Base-by-base conservation (phyloP, 2,329 filamentous ascomycete species). In the Dendrostoma leiphaemia region DNA sequence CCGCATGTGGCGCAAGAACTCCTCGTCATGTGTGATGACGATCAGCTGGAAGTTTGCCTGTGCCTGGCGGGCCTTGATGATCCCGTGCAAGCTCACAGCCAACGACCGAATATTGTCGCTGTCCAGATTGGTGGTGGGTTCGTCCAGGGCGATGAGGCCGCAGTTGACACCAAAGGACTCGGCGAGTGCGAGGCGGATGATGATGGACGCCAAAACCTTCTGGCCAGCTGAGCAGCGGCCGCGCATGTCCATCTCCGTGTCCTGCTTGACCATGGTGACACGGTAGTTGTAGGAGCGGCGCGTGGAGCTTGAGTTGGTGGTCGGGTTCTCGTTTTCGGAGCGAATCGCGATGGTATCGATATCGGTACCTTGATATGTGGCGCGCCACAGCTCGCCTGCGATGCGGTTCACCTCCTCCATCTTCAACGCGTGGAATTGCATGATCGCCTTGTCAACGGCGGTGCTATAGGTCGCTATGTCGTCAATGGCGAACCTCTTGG, bases 231-330 rank as follows among this genome's bases (percentile, higher is more conserved):
- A 95, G 78, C 94, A 99, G 52, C 94, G 90, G 1, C 94, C 95
- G 59, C 94, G 90, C 94, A 99, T 99, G 74, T 99, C 94, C 91
- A 99, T 96, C 71, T 99, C 94, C 1, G 89, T 90, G 65, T 95
- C 91, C 68, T 93, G 88, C 75, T 99, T 99, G 63, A 96, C 85
- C 94, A 99, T 99, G 71, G 90, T 92, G 6, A 99, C 88, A 44
- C 94, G 90, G 77, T 99, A 99, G 73, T 99, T 97, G 80, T 97
- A 97, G 59, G 80, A 89, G 64, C 90, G 86, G 65, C 90, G 91
- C 49, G 84, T 86, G 53, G 84, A 71, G 3, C 37, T 34, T 10
- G 28, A 8, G 7, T 34, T 54, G 2, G 47, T 26, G 13, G 50
- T 19, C 37, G 78, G 78, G 44, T 82, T 84, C 68, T 97, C 94